These are phyloP conservation scores for Penicillium sp. DNA, from an alignment of 2,329 filamentous ascomycete species.

Conservation along the genomic window DNA sequence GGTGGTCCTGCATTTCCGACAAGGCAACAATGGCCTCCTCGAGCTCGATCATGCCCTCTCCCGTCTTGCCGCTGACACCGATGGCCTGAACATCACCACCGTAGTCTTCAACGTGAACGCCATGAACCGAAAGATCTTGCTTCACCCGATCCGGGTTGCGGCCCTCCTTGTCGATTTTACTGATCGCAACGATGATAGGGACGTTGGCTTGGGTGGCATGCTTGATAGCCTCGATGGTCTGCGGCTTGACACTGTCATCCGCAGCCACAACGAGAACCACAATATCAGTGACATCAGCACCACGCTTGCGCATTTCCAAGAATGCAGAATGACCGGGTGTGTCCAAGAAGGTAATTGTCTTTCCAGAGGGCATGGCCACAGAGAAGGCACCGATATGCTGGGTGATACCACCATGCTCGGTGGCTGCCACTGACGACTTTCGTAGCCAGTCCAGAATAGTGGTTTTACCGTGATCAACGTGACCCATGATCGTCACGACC, in stretches of 20 bases:
- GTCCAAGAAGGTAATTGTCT: slow-evolving; percentile 93
- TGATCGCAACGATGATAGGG: slow-evolving; percentile 96
- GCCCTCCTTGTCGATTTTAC: slow-evolving; percentile 90
- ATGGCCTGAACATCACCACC: slow-evolving; percentile 94
- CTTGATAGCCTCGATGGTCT: slow-evolving; percentile 94
- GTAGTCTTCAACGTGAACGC: slow-evolving; percentile 90
- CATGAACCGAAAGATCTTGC: slow-evolving; percentile 78
- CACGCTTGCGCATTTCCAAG: slow-evolving; percentile 90
- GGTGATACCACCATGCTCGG: slow-evolving; percentile 95
- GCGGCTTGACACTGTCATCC: slow-evolving; percentile 96
- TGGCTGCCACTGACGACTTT: slow-evolving; percentile 86
- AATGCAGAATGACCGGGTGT: slow-evolving; percentile 97
- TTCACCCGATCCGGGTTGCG: slow-evolving; percentile 83
- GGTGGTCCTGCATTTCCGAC: slow-evolving; percentile 87
- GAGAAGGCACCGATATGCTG: slow-evolving; percentile 98
- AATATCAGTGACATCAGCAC: slow-evolving; percentile 95
- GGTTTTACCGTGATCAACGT: slow-evolving; percentile 98
- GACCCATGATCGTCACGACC: slow-evolving; percentile 98
- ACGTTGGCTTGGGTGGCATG: slow-evolving; percentile 86
- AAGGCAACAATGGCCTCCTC: slow-evolving; percentile 88
- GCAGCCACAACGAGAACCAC: slow-evolving; percentile 94
- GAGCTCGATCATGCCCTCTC: slow-evolving; percentile 84
- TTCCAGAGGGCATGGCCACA: slow-evolving; percentile 81
- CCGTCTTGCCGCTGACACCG: slow-evolving; percentile 89
- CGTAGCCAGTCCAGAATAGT: slow-evolving; percentile 92